Percentiles rank a stretch among this genome's conserved stretches.
Conservation (phyloP, 2,329 filamentous ascomycete species). For the Epichloe baconii region DNA sequence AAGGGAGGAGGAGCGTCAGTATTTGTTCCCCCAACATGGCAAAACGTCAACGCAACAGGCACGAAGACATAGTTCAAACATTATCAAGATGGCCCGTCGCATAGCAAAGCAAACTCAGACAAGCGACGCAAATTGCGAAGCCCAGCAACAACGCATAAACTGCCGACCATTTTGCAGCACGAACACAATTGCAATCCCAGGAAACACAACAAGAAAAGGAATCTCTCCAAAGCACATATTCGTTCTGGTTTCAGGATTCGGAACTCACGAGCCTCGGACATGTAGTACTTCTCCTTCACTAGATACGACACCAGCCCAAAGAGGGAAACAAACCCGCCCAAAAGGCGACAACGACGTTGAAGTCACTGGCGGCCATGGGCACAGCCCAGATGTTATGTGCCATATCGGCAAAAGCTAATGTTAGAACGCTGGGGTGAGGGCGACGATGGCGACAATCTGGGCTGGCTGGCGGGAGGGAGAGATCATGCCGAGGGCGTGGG, state of each 20-base stretch:
- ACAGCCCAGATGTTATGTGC: constrained; percentile 18
- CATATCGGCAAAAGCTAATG: constrained; percentile 11
- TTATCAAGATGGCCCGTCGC: too few species aligned
- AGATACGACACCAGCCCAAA: constrained; percentile 86
- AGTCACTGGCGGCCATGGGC: constrained; percentile 52
- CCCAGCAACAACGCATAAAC: too few species aligned
- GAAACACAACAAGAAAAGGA: too few species aligned
- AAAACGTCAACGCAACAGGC: too few species aligned
- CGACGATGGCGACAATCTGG: background rate
- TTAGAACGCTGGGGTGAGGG: constrained; percentile 9
- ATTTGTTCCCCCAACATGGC: too few species aligned
- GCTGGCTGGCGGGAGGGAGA: constrained; percentile 2
- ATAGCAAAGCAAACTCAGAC: too few species aligned
- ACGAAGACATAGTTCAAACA: too few species aligned
- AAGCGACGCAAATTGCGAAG: too few species aligned
- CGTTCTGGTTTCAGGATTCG: background rate
- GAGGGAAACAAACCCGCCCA: constrained; percentile 81
- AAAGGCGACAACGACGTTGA: constrained; percentile 73
- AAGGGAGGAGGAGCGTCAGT: background rate
- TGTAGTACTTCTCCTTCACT: constrained; percentile 78
- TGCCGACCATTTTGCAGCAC: too few species aligned
- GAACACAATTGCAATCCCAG: too few species aligned
- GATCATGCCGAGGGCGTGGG: constrained; percentile 4
- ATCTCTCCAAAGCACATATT: background rate
- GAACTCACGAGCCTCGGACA: constrained; percentile 73